A percentile compares a stretch with the other conserved stretches of the same genome.
Conservation (phyloP, 257 asterid genomes). For the Euphrasia confusa region DNA sequence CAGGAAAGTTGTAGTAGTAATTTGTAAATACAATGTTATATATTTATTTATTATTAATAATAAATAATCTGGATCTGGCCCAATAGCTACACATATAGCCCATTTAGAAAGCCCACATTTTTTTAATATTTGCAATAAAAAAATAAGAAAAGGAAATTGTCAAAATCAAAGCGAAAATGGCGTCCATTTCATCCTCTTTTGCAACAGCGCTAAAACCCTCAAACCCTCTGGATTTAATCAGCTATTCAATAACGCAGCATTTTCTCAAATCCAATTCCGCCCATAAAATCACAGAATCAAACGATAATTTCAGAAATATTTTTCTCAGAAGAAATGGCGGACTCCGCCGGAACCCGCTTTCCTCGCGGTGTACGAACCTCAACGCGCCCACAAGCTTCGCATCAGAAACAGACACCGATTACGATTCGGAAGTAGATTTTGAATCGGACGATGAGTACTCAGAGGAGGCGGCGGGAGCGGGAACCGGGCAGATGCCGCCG, state of each 20-base stretch:
- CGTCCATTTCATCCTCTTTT: slow-evolving; percentile 22
- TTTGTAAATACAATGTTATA: too few relatives aligned
- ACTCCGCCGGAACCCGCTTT: slow-evolving; percentile 14
- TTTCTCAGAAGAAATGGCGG: slow-evolving; percentile 19
- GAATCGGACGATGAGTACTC: slow-evolving; percentile 24
- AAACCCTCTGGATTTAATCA: slow-evolving; percentile 24
- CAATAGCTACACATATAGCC: too few relatives aligned
- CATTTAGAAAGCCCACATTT: too few relatives aligned
- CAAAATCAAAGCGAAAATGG: slow-evolving; percentile 27
- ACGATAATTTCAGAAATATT: not conserved
- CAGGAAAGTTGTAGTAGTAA: too few relatives aligned
- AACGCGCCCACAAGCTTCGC: slow-evolving; percentile 20
- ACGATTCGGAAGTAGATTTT: slow-evolving; percentile 35
- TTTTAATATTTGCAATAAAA: not conserved
- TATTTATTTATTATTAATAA: too few relatives aligned
- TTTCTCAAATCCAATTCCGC: not conserved
- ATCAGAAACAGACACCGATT: slow-evolving; percentile 42
- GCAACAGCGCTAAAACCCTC: slow-evolving; percentile 26
- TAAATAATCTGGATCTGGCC: too few relatives aligned
- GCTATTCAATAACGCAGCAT: slow-evolving; percentile 18
- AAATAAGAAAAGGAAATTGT: not conserved
- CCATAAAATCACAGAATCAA: not conserved
- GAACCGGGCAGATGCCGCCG: slow-evolving; percentile 29
- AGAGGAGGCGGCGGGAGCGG: slow-evolving; percentile 22
- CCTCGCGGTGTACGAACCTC: slow-evolving; percentile 29